These are phyloP conservation scores for Zea luxurians DNA, from an alignment of 176 grass and related monocot species.

Conservation along the genomic window DNA sequence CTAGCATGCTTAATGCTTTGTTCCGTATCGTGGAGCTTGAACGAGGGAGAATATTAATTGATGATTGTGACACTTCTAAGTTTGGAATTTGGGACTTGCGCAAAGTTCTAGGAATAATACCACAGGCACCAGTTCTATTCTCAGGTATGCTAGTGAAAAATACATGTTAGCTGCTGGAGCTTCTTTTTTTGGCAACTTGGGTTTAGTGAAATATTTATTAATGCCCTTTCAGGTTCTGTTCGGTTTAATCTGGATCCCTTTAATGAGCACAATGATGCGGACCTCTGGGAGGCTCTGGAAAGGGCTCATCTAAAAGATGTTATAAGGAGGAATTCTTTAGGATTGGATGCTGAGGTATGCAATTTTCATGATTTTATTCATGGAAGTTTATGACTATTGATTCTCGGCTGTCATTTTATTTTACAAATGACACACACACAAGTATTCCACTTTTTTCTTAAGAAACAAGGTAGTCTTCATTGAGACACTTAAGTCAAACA, in stretches of 20 bases:
- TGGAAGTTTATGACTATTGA: background rate
- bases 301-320: constrained; percentile 98
- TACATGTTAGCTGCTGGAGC: background rate
- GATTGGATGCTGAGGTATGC: constrained; percentile 85
- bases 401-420: background rate
- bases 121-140: constrained; percentile 91
- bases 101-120: constrained; percentile 97
- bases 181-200: background rate
- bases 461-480: constrained; percentile 11
- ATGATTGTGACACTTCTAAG: constrained; percentile 79
- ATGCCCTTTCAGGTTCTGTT: constrained; percentile 66
- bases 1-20: constrained; percentile 97
- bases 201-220: background rate
- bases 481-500: constrained; percentile 15
- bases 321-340: constrained; percentile 82
- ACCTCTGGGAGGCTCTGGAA: constrained; percentile 97
- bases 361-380: constrained; percentile 41
- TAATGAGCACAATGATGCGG: constrained; percentile 94
- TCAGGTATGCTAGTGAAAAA: constrained; percentile 68
- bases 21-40: constrained; percentile 95
- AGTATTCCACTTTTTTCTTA: background rate
- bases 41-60: constrained; percentile 75
- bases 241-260: constrained; percentile 99
- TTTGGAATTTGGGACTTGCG: constrained; percentile 96
- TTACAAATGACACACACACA: background rate